Evolutionary conservation across 495 filamentous ascomycete species (phyloP), one percentile per base, ranked within the genome.

Genomic region (Aspergillus affinis): DNA sequence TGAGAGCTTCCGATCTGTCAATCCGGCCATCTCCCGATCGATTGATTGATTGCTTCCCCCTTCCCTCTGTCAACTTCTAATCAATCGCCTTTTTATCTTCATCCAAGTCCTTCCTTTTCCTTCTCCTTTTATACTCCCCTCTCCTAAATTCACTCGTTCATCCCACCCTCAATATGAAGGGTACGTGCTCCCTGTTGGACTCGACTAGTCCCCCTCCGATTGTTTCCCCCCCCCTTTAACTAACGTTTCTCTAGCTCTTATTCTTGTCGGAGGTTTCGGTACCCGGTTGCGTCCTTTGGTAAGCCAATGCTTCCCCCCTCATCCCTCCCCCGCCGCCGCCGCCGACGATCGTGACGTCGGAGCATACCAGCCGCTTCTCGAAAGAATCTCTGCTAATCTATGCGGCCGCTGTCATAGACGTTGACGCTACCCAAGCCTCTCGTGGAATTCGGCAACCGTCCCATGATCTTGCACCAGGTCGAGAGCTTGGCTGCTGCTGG

Each of bases 221-320:
- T 54, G n/a, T 29, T 48, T 41, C 18, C 48, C 49, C 49, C 17
- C 44, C 60, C 51, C 36, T 41, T 41, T 63, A 32, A 61, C 64
- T 68, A 29, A 65, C 59, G 49, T 29, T 48, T 53, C 32, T 60
- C 66, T 75, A 98, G 94, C 94, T 76, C 87, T 98, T 71, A 98
- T 98, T 88, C 93, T 98, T 72, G 94, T 98, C 77, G 94, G 94
- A 81, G 94, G 94, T 72, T 98, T 98, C 79, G 94, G 94, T 73
- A 98, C 94, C 77, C 93, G 94, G 77, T 87, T 98, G 65, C 90
- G 94, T 73, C 94, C 94, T 78, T 84, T 98, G 79, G 93, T 97
- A 90, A 77, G 91, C 57, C 13, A 19, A 55, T 19, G 10, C 18
- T 86, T 32, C 62, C 61, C 66, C 54, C 19, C 26, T 59, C 36